Base-by-base conservation (phyloP, 371 early-diverging fungal genomes). In the Mucor indicus region DNA sequence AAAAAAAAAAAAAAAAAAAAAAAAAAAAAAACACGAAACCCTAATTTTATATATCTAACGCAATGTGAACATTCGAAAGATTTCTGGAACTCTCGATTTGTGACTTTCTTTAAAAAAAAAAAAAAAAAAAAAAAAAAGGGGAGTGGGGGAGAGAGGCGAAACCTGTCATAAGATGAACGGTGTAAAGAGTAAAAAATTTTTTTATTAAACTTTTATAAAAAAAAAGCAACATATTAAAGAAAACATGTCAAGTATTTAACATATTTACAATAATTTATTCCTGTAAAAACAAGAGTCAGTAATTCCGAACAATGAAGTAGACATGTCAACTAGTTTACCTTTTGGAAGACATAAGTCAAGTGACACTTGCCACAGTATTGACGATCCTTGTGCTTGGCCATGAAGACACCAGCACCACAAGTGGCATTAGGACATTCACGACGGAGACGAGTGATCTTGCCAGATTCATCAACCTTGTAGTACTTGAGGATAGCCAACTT, bases 361-460 rank as follows among this genome's bases (percentile, higher is more conserved):
- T 72, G 69, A 55, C 79, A 79, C 61, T 75, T 81, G 64, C 89
- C 90, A 75, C 90, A 90, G 86, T 91, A 91, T 80, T 96, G 95
- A 69, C 96, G 92, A 70, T 96, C 92, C 69, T 83, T 77, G 85
- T 92, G 92, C 86, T 81, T 85, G 65, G 96, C 92, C 93, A 97
- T 95, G 83, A 98, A 98, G 79, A 98, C 89, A 84, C 98, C 99
- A 60, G 97, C 93, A 71, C 98, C 98, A 81, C 98, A 98, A 58
- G 86, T 86, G 64, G 80, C 84, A 81, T 76, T 87, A 65, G 95
- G 93, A 83, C 96, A 94, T 85, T 95, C 92, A 69, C 96, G 93
- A 51, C 98, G 84, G 47, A 96, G 94, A 80, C 98, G 95, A 60
- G 93, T 93, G 72, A 98, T 90, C 86, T 96, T 96, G 67, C 94